Percentiles rank a stretch among this genome's conserved stretches.
These are phyloP conservation scores for Colletotrichum abscissum DNA, from an alignment of 2,329 filamentous ascomycete species.

Conservation along the genomic window DNA sequence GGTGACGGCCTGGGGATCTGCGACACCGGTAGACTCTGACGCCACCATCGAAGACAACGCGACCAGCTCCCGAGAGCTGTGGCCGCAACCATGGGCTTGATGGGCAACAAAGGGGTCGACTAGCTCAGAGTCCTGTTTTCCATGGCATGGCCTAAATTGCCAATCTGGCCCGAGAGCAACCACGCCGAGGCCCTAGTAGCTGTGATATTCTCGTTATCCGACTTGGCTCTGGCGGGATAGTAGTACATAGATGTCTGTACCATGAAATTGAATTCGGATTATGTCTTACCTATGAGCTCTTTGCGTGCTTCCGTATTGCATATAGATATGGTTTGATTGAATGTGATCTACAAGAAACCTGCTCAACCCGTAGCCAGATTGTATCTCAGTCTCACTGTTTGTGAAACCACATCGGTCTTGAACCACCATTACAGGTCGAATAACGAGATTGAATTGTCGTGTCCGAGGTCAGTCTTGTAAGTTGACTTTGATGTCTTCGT, in stretches of 20 bases:
- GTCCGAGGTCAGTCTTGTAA: neutral
- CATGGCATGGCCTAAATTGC: neutral
- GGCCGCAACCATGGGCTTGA: slow-evolving; percentile 3
- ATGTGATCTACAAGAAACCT: neutral
- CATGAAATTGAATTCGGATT: neutral
- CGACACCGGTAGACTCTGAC: slow-evolving; percentile 15
- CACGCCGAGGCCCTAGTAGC: neutral
- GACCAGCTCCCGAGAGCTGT: neutral
- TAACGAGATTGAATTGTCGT: neutral
- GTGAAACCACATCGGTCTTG: too few relatives aligned
- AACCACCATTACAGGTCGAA: neutral
- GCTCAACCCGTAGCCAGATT: neutral
- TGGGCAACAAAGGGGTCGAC: slow-evolving; percentile 1
- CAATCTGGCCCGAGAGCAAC: neutral
- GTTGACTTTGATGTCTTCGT: neutral
- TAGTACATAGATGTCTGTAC: neutral
- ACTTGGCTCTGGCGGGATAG: neutral
- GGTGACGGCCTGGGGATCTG: slow-evolving; percentile 18
- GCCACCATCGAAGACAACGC: slow-evolving; percentile 6
- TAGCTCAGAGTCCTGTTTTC: neutral
- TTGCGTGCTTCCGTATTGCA: too few relatives aligned
- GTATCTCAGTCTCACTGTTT: neutral
- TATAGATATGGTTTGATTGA: too few relatives aligned
- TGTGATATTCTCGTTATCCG: neutral
- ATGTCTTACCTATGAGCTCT: neutral